A percentile compares a stretch with the other conserved stretches of the same genome.
Evolutionary conservation across 371 early-diverging fungal species (phyloP).

Genomic region (Actinomucor elegans): DNA sequence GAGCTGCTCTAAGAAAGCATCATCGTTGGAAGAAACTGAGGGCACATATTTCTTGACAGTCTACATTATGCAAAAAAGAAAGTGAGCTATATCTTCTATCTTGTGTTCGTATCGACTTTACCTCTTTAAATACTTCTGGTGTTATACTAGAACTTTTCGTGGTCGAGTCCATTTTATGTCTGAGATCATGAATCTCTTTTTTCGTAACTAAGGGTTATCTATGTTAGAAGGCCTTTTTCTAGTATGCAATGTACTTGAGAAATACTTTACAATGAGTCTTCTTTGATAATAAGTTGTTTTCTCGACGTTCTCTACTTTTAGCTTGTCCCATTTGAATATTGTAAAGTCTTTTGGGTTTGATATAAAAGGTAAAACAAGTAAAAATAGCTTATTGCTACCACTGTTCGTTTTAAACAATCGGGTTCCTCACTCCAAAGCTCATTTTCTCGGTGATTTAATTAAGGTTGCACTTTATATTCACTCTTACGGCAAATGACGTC

Average conservation of each 20-base stretch:
- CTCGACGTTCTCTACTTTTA: slow-evolving; percentile 49
- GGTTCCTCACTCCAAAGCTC: too few species aligned
- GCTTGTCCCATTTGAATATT: slow-evolving; percentile 49
- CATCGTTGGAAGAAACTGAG: slow-evolving; percentile 63
- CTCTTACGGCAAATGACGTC: too few species aligned
- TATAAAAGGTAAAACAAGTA: too few species aligned
- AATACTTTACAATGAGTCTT: slow-evolving; percentile 54
- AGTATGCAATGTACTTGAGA: too few species aligned
- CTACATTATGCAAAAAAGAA: slow-evolving; percentile 13
- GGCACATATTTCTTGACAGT: slow-evolving; percentile 48
- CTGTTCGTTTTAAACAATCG: too few species aligned
- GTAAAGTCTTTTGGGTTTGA: neutral
- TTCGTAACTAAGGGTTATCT: slow-evolving; percentile 58
- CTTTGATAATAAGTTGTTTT: slow-evolving; percentile 38
- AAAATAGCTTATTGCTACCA: too few species aligned
- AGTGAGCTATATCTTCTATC: too few species aligned
- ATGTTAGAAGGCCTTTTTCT: neutral
- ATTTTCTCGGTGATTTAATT: too few species aligned
- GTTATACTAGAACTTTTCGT: slow-evolving; percentile 66
- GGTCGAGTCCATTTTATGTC: slow-evolving; percentile 60
- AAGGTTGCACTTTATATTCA: too few species aligned
- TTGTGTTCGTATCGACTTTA: slow-evolving; percentile 24
- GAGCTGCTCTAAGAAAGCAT: slow-evolving; percentile 74
- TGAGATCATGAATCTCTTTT: slow-evolving; percentile 66
- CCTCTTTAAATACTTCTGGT: slow-evolving; percentile 75